phyloP scores from a whole-genome alignment of 768 basidiomycete genomes.

The Boletales sp. region DNA sequence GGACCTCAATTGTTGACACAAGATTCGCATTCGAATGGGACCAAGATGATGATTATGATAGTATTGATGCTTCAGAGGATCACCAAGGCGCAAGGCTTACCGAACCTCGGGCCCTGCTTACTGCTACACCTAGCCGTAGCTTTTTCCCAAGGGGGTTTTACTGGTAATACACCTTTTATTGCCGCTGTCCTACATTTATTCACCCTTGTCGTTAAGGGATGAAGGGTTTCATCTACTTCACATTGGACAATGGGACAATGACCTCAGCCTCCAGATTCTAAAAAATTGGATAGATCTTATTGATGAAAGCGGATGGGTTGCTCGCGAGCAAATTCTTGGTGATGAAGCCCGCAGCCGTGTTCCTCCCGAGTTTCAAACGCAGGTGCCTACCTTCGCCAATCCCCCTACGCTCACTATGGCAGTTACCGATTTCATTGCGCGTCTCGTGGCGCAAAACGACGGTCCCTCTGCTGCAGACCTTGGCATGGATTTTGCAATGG shows the following conservation, averaged over 20 bases:
- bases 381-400: slow-evolving; percentile 92
- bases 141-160: slow-evolving; percentile 99
- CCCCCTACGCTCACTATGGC: slow-evolving; percentile 95
- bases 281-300: slow-evolving; percentile 88
- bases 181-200: not conserved
- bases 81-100: slow-evolving; percentile 62
- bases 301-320: slow-evolving; percentile 95
- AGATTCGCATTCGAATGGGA: slow-evolving; percentile 92
- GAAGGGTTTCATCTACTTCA: slow-evolving; percentile 95
- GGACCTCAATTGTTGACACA: slow-evolving; percentile 80
- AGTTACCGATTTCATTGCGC: slow-evolving; percentile 83
- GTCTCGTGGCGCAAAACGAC: slow-evolving; percentile 46
- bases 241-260: slow-evolving; percentile 91
- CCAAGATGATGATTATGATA: slow-evolving; percentile 50
- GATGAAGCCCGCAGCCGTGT: slow-evolving; percentile 97
- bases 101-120: slow-evolving; percentile 73
- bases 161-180: slow-evolving; percentile 52
- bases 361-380: slow-evolving; percentile 85
- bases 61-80: slow-evolving; percentile 34
- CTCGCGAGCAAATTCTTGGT: slow-evolving; percentile 92
- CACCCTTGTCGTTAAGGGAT: slow-evolving; percentile 55
- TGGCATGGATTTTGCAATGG: slow-evolving; percentile 59
- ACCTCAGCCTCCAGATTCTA: slow-evolving; percentile 86
- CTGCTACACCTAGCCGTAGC: slow-evolving; percentile 91
- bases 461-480: slow-evolving; percentile 60